A percentile compares a stretch with the other conserved stretches of the same genome.
Conservation (phyloP, 306 rosid species). For the Begonia masoniana region DNA sequence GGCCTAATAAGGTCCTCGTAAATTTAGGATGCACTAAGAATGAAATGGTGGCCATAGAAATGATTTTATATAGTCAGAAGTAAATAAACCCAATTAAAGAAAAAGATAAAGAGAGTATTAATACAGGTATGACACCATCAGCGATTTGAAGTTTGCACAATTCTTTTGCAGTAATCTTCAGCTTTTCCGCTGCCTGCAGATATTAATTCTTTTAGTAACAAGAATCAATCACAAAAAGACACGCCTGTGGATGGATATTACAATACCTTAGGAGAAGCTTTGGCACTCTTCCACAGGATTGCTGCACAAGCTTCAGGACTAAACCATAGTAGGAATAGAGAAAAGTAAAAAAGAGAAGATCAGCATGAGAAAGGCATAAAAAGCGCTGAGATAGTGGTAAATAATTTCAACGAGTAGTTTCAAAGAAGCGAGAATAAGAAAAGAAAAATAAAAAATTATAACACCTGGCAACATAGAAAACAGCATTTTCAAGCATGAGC, state of each 20-base stretch:
- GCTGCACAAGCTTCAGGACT: slow-evolving; percentile 99
- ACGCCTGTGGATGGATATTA: slow-evolving; percentile 2
- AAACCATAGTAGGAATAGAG: slow-evolving; percentile 24
- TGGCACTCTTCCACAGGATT: slow-evolving; percentile 85
- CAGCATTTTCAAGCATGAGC: slow-evolving; percentile 96
- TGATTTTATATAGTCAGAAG: no score
- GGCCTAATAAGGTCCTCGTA: background rate
- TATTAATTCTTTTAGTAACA: slow-evolving; percentile 1
- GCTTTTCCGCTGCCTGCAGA: slow-evolving; percentile 72
- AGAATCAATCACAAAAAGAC: slow-evolving; percentile 8
- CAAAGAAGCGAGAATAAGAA: no score
- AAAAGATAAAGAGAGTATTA: slow-evolving; percentile 11
- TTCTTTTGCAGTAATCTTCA: slow-evolving; percentile 67
- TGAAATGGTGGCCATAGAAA: background rate
- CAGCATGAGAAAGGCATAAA: slow-evolving; percentile 1
- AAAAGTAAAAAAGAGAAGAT: slow-evolving; percentile 19
- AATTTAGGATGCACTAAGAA: background rate
- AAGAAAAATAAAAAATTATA: background rate
- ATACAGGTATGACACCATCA: slow-evolving; percentile 85
- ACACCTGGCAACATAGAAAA: slow-evolving; percentile 97
- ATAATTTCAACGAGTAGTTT: no score
- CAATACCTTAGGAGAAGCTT: slow-evolving; percentile 78
- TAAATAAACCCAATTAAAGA: no score
- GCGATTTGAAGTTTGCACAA: slow-evolving; percentile 55
- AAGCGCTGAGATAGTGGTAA: background rate